Evolutionary conservation across 148 eudicot species (phyloP).

Genomic region (Silene conica): DNA sequence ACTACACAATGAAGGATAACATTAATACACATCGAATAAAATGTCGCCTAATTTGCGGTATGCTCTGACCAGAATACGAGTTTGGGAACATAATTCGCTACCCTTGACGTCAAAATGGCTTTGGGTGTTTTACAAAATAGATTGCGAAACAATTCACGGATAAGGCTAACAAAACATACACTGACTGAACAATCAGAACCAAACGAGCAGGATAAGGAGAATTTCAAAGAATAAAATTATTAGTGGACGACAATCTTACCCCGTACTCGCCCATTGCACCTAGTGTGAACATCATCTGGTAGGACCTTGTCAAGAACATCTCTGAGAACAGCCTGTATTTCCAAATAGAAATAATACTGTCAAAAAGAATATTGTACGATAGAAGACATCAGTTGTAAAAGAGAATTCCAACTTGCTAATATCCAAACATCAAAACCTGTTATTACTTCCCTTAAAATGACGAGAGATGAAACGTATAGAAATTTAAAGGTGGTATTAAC

Average conservation of each 20-base stretch:
- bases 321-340: slow-evolving; percentile 79
- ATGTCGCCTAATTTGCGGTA: not conserved
- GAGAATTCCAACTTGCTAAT: not conserved
- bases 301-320: slow-evolving; percentile 65
- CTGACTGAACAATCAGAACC: not conserved
- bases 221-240: not conserved
- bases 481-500: not conserved
- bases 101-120: not conserved
- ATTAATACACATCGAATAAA: no score
- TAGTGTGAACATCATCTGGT: slow-evolving; percentile 77
- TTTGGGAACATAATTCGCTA: not conserved
- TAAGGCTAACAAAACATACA: not conserved
- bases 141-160: not conserved
- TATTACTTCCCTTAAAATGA: not conserved
- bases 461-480: not conserved
- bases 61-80: not conserved
- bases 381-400: not conserved
- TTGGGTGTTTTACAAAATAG: not conserved
- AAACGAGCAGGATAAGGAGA: not conserved
- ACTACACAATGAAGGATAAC: not conserved
- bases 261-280: slow-evolving; percentile 89
- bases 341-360: not conserved
- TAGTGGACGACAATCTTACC: slow-evolving; percentile 39
- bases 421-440: not conserved
- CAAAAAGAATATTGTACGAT: not conserved